These are phyloP conservation scores for Boletellus sp. DNA, from an alignment of 1,284 basidiomycete species.

Conservation along the genomic window DNA sequence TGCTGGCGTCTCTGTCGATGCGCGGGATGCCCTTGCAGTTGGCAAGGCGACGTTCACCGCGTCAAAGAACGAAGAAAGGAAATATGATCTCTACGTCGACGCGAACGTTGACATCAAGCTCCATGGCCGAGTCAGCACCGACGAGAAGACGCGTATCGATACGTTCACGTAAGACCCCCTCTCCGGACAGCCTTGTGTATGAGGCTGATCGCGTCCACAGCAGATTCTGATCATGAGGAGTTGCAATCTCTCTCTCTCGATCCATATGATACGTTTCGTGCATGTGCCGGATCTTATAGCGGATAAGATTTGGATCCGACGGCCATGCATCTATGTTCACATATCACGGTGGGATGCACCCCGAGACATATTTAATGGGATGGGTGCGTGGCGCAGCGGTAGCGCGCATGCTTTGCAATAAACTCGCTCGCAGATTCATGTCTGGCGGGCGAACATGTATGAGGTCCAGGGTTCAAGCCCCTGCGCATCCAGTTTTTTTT, in stretches of 20 bases:
- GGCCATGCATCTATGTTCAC: too few relatives aligned
- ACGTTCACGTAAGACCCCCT: not conserved
- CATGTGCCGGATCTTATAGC: too few relatives aligned
- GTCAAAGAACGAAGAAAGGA: not conserved
- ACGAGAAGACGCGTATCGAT: not conserved
- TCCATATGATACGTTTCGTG: too few relatives aligned
- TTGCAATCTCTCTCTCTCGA: too few relatives aligned
- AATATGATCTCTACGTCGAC: not conserved
- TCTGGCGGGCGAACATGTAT: conserved; percentile 21
- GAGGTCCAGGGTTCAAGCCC: conserved; percentile 37
- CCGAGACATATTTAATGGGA: too few relatives aligned
- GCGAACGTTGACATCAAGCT: not conserved
- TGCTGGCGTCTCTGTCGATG: not conserved
- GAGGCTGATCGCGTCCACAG: not conserved
- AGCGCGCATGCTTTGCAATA: conserved; percentile 33
- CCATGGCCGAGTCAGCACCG: not conserved
- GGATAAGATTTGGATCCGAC: too few relatives aligned
- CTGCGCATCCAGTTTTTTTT: conserved; percentile 29
- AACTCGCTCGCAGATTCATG: not conserved
- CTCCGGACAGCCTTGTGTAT: not conserved
- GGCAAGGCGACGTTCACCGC: not conserved
- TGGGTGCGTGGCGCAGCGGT: conserved; percentile 36
- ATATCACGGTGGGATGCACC: too few relatives aligned
- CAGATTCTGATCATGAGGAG: not conserved
- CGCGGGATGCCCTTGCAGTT: not conserved